Percentiles rank a stretch among this genome's conserved stretches.
Conservation (phyloP, 345 rosid species). For the Psidium friedrichsthalianum region DNA sequence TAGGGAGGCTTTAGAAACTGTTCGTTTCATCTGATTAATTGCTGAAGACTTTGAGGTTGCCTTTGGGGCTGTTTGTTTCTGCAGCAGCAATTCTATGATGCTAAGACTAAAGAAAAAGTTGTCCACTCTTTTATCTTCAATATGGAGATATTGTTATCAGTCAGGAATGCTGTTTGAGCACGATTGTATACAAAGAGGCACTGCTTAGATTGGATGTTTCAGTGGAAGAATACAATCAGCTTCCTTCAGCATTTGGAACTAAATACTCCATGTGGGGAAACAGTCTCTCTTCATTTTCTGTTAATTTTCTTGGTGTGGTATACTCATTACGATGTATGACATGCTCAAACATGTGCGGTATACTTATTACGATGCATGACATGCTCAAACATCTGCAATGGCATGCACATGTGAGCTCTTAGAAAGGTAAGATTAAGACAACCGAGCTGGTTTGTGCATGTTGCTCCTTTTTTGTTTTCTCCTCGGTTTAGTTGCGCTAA, state of each 20-base stretch:
- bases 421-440: neutral
- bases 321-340: neutral
- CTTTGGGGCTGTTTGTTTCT: neutral
- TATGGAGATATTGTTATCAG: neutral
- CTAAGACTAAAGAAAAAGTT: neutral
- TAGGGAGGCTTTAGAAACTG: neutral
- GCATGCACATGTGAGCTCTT: neutral
- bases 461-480: neutral
- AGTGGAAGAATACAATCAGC: neutral
- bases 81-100: neutral
- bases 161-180: neutral
- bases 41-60: neutral
- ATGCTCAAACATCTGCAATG: neutral
- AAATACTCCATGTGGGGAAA: neutral
- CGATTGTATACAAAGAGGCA: neutral
- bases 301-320: neutral
- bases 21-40: neutral
- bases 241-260: neutral
- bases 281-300: neutral
- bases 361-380: neutral
- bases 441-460: neutral
- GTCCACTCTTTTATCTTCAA: neutral
- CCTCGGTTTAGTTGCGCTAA: neutral
- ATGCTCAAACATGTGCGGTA: neutral
- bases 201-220: neutral